Evolutionary conservation across 2,329 filamentous ascomycete species (phyloP).

Genomic region (Diaporthe sp.): DNA sequence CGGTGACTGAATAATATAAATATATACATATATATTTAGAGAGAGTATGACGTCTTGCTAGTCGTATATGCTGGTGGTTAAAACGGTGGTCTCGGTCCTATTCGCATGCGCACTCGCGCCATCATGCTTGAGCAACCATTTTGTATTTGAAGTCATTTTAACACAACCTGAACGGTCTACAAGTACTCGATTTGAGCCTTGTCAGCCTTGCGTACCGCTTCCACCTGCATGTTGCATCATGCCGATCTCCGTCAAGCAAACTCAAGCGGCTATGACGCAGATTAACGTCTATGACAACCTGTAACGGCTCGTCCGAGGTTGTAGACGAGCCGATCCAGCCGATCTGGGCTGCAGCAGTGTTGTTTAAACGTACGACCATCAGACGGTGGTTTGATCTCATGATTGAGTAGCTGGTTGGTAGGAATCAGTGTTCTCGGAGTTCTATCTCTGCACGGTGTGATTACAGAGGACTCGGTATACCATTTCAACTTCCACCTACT

Average conservation of each 20-base stretch:
- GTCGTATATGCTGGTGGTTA: background rate
- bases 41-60: background rate
- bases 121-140: background rate
- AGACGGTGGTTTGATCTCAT: background rate
- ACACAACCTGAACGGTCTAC: background rate
- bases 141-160: too few relatives aligned
- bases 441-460: background rate
- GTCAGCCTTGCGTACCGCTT: background rate
- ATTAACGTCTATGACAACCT: background rate
- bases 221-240: background rate
- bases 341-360: background rate
- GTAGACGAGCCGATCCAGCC: background rate
- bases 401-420: background rate
- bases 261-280: background rate
- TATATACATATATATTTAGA: too few relatives aligned
- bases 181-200: background rate
- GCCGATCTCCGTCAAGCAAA: background rate
- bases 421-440: background rate
- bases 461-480: background rate
- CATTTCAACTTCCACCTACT: background rate
- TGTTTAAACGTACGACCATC: background rate
- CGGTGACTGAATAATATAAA: background rate
- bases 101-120: background rate
- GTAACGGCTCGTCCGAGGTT: conserved; percentile 12
- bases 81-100: background rate